These are phyloP conservation scores for Ogataea salicorniae DNA, from an alignment of 805 yeast species.

Conservation along the genomic window DNA sequence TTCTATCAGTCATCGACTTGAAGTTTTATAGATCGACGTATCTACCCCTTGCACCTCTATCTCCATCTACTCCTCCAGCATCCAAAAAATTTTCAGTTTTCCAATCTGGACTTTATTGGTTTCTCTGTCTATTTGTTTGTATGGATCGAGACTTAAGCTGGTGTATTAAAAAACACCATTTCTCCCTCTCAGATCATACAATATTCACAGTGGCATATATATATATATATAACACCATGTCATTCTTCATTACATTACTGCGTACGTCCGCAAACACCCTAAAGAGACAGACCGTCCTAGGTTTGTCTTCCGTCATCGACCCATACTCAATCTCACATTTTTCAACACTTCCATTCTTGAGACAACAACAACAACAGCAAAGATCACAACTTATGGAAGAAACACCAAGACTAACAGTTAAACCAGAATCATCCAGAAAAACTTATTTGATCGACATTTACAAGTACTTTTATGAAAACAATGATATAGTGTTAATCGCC, in stretches of 20 bases:
- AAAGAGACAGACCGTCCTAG: background rate
- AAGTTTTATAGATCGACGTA: background rate
- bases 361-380: slow-evolving; percentile 1
- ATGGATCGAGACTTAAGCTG: background rate
- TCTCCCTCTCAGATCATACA: too few species aligned
- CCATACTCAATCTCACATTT: background rate
- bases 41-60: too few species aligned
- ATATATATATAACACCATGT: too few species aligned
- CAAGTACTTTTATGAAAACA: slow-evolving; percentile 59
- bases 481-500: slow-evolving; percentile 67
- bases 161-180: too few species aligned
- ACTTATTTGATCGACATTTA: slow-evolving; percentile 81
- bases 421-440: slow-evolving; percentile 69
- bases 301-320: background rate
- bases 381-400: background rate
- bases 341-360: background rate
- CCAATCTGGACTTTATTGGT: background rate
- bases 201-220: too few species aligned
- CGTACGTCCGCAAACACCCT: background rate
- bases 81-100: background rate
- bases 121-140: background rate
- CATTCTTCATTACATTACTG: too few species aligned
- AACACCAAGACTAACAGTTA: slow-evolving; percentile 35
- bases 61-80: background rate
- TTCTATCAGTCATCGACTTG: too few species aligned